Base-by-base conservation (phyloP, 352 stramenopile species). In the Halophytophthora batemanensis region DNA sequence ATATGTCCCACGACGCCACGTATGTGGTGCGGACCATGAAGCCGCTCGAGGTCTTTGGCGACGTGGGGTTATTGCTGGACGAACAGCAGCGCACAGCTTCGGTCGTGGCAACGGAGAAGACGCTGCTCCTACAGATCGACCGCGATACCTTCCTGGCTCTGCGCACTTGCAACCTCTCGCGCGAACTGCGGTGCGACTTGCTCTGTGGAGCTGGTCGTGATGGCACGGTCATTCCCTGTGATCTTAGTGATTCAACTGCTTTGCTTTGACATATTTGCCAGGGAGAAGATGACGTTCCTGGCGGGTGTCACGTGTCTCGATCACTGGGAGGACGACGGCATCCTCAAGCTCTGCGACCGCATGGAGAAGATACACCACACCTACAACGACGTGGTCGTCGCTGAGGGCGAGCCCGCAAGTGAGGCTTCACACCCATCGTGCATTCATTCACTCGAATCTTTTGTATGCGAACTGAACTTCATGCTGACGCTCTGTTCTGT, bases 101-200 rank as follows among this genome's bases (percentile, higher is more conserved):
- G 7, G 75, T 90, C 18, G 66, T 90, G 22, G 79, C 79, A 10
- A 75, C 68, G 15, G 79, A 90, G 54, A 78, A 66, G 35, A 77
- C 74, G 11, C 60, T 90, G 45, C 77, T 86, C 45, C 83, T 87
- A 66, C 79, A 86, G 33, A 84, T 90, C 39, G 77, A 87, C 48
- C 69, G 69, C 11, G 70, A 82, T 4, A 72, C 71, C 1, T 90
- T 87, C 46, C 56, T 87, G 38, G 70, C 81, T 13, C 62, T 87
- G 29, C 60, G 79, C 12, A 78, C 75, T 11, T 75, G 66, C 37
- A 81, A 82, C 48, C 45, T 75, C 3, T 73, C 70, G 14, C 63
- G 74, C 39, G 77, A 90, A 14, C 67, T 87, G 2, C 41, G 77
- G 77, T 86, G n/a, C 34, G 6, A 33, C 11, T 14, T 17, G 33